Base-by-base conservation (phyloP, 495 filamentous ascomycete genomes). In the Penicillium steckii region DNA sequence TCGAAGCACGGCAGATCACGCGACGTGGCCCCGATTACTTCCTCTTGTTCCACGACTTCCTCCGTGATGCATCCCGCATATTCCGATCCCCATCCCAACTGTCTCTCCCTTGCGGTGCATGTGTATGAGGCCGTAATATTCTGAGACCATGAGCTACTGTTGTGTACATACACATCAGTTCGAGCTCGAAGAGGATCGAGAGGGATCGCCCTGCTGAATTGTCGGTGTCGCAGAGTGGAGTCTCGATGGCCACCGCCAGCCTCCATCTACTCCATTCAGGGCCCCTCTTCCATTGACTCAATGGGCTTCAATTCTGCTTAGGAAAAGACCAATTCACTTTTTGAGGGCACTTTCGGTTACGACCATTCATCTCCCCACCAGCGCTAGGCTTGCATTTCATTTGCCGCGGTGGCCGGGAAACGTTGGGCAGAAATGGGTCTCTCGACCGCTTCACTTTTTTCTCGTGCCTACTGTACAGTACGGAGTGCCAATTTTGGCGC, bases 351-450 rank as follows among this genome's bases (percentile, higher is more conserved):
- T 42, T 44, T 46, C 15, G 25, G 44, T 24, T 37, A 35, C 22
- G 26, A 22, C 40, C 41, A 17, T 55, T 23, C 49, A 37, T 55
- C 59, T 49, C 44, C 58, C 60, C 57, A 56, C 27, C 44, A n/a
- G 27, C 44, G 52, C 52, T 44, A 52, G 52, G 46, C 54, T 35
- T 67, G 65, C 61, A 64, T 61, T 61, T 52, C 27, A 56, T 68
- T 66, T 67, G 57, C 66, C 67, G 66, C 67, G 53, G 55, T 60
- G 64, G 52, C 56, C 67, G 66, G 59, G 54, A 41, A 52, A 52
- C 60, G 62, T 73, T 71, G 71, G 71, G 71, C 68, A 74, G 61
- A 64, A 66, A 74, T 56, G 50, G 53, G 47, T 38, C 17, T 26
- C 19, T 56, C 46, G 49, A 62, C 59, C 53, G 59, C 62, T 57